Evolutionary conservation across 148 eudicot genomes (phyloP), one percentile per base, ranked within the genome.

Genomic region (Amaranthus hypochondriacus): DNA sequence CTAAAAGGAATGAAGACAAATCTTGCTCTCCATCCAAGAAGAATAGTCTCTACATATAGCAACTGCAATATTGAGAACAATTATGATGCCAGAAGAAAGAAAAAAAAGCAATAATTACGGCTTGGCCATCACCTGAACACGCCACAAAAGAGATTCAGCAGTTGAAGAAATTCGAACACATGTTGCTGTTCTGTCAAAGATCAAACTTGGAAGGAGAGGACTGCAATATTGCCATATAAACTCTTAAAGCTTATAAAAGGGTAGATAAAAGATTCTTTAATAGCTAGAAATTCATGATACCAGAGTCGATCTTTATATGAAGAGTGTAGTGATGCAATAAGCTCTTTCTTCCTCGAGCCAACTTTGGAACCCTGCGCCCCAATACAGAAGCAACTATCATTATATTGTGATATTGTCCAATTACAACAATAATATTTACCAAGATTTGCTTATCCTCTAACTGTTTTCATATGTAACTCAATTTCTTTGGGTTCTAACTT

Each of bases 11-110:
- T 44, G 96, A 85, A 50, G 97, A 91, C 73, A 94, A 68, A 78
- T 90, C 96, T 75, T 91, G 97, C 76, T 87, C 96, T 77, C 97
- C 97, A 47, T 86, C 89, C 72, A 89, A 83, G 78, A 94, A 94
- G 82, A 94, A 91, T 74, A 94, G 85, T 80, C 98, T 89, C 98
- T 94, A 88, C 71, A 88, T 58, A 54, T 66, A 79, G 73, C 68
- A 75, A 72, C 15, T 80, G 51, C 49, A 54, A 56, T 46, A 14
- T 70, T 66, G 58, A 76, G 57, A 55, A 75, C 8, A 78, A 57
- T 13, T 55, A 68, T 54, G 47, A 70, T 65, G 53, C 56, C 56
- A 13, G 11, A 49, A 18, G 28, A 48, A 63, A 21, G 14, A 62
- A 71, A 9, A 5, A 66, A 48, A n/a, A 57, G 43, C 28, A 55